Evolutionary conservation across 257 asterid genomes (phyloP).

Genomic region (Knoxia roxburghii): DNA sequence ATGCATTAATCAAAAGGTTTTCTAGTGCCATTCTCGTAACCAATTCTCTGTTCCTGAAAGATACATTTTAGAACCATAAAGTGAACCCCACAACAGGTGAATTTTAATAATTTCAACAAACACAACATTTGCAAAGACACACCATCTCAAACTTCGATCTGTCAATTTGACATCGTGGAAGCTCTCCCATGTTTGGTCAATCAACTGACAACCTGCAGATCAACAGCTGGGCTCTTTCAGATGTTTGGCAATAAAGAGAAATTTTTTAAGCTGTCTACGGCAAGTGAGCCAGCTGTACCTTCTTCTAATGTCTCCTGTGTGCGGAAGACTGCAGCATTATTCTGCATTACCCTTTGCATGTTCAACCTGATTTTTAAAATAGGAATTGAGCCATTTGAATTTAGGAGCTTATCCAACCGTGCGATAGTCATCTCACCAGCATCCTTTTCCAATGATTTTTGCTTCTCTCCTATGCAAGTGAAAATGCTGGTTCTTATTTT

Average conservation of each 20-base stretch:
- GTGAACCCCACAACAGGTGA: background rate
- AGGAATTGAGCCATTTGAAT: constrained; percentile 87
- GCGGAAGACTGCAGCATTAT: constrained; percentile 96
- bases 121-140: constrained; percentile 16
- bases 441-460: constrained; percentile 72
- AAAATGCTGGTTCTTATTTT: constrained; percentile 20
- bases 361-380: constrained; percentile 84
- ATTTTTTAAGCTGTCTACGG: no score
- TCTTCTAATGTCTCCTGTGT: constrained; percentile 96
- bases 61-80: constrained; percentile 1
- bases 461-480: constrained; percentile 60
- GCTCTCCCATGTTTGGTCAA: constrained; percentile 91
- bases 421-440: constrained; percentile 90
- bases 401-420: constrained; percentile 92
- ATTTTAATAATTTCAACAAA: constrained; percentile 5
- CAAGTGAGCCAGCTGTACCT: constrained; percentile 67
- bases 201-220: constrained; percentile 72
- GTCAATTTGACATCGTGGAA: constrained; percentile 76
- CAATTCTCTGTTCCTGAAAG: constrained; percentile 85
- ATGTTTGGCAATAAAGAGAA: background rate
- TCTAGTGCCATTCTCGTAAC: constrained; percentile 89
- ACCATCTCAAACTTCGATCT: constrained; percentile 96
- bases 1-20: constrained; percentile 90
- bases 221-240: background rate
- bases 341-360: constrained; percentile 96